Conservation (phyloP, 768 basidiomycete genomes). For the Pilatotrama ljubarskyi region DNA sequence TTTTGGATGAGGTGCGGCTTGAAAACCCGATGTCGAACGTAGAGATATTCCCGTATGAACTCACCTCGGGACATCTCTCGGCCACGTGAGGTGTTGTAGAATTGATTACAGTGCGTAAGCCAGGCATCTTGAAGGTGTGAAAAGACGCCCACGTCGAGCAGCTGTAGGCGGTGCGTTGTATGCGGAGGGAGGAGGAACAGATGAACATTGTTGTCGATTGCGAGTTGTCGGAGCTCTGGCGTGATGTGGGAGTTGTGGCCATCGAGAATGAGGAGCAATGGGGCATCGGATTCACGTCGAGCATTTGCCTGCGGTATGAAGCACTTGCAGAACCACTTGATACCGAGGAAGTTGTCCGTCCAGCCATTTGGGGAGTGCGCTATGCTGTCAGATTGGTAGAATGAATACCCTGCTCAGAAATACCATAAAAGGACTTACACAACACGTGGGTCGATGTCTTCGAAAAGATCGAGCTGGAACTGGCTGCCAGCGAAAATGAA, state of each 20-base stretch:
- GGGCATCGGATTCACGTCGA: slow-evolving; percentile 28
- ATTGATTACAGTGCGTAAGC: slow-evolving; percentile 9
- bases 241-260: slow-evolving; percentile 46
- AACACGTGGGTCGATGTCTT: slow-evolving; percentile 26
- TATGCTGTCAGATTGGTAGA: slow-evolving; percentile 29
- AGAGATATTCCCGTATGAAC: background rate
- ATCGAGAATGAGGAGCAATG: slow-evolving; percentile 43
- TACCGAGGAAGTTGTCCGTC: slow-evolving; percentile 40
- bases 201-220: slow-evolving; percentile 31
- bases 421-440: no score
- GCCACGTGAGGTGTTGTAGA: background rate
- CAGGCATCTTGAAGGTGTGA: slow-evolving; percentile 34
- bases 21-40: background rate
- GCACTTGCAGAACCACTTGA: slow-evolving; percentile 38
- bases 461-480: slow-evolving; percentile 28
- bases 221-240: slow-evolving; percentile 27
- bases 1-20: background rate
- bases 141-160: slow-evolving; percentile 45
- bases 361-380: slow-evolving; percentile 41
- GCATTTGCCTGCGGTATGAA: slow-evolving; percentile 41
- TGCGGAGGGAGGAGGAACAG: slow-evolving; percentile 41
- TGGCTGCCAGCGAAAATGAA: slow-evolving; percentile 40
- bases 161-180: slow-evolving; percentile 44
- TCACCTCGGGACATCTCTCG: background rate
- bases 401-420: background rate